phyloP scores from a whole-genome alignment of 306 rosid genomes.

The Sechiopsis laciniata region DNA sequence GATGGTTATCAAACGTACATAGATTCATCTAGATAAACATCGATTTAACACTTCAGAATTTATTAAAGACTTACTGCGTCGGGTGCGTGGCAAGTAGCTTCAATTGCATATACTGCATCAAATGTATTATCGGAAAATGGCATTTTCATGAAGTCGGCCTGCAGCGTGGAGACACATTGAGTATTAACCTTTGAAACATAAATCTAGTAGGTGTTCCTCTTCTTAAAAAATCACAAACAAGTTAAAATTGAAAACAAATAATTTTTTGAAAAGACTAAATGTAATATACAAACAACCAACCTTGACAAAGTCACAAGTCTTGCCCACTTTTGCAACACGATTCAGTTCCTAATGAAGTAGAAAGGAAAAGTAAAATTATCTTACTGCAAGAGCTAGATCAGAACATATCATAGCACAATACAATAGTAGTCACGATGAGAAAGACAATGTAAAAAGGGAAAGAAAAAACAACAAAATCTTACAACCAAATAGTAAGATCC shows the following conservation, averaged over 20 bases:
- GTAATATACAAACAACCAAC: constrained; percentile 35
- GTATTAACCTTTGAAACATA: not conserved
- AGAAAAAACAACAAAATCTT: not conserved
- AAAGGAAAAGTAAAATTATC: not conserved
- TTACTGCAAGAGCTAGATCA: not conserved
- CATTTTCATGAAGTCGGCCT: constrained; percentile 98
- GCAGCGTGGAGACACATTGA: constrained; percentile 30
- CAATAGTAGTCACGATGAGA: no score
- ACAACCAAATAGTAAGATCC: not conserved
- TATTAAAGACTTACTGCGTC: constrained; percentile 59
- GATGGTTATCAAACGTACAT: not conserved
- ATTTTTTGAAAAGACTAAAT: not conserved
- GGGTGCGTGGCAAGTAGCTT: constrained; percentile 99
- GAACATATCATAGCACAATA: no score
- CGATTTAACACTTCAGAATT: not conserved
- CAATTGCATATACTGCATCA: constrained; percentile 97
- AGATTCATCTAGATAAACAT: not conserved
- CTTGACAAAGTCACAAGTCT: constrained; percentile 72
- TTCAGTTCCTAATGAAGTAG: constrained; percentile 55
- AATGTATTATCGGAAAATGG: constrained; percentile 71
- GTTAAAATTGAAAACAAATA: not conserved
- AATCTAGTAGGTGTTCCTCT: not conserved
- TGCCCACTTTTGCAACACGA: constrained; percentile 54
- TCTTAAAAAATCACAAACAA: not conserved
- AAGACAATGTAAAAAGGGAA: no score